Evolutionary conservation across 179 eudicot genomes (phyloP), one percentile per base, ranked within the genome.

Genomic region (Silene coronaria): DNA sequence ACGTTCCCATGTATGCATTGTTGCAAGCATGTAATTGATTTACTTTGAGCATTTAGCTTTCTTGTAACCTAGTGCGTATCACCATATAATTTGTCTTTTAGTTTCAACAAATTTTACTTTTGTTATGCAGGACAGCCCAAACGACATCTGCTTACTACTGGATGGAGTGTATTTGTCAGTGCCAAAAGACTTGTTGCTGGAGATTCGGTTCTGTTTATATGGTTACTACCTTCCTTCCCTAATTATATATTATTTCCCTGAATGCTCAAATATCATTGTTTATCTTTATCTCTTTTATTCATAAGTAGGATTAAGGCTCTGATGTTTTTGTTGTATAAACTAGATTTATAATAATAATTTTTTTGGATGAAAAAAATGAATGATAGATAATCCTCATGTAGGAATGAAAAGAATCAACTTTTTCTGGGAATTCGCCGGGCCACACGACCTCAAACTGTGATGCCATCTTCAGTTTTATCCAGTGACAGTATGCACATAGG

Each of bases 401-500:
- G 99, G 99, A 96, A 96, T 73, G 97, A 96, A 81, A 96, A 91
- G 87, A 96, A 96, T 77, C 97, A 96, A 86, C 93, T 96, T 53
- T 90, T 91, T 83, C 83, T 96, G 78, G 99, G 99, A 75, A 96
- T 96, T 77, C 96, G 99, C 23, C 97, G 93, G 75, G 97, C 97
- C 60, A 89, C 80, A 79, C 88, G 97, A 53, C 97, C 97, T n/a
- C 99, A 96, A 75, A 96, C 97, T 58, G 97, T 93, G 83, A 96
- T 96, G 99, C 99, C 99, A 68, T 96, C 99, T 48, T 96, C 99
- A 82, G 97, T 96, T 86, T 81, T 96, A 64, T 96, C 99, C 42
- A 93, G 97, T 77, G 99, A 96, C 79, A 96, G 99, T 80, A 96
- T 96, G 99, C 99, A 96, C 84, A 96, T 96, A 62, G 99, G 99